Conservation (phyloP, 495 filamentous ascomycete species). For the Amphirosellinia nigrospora region DNA sequence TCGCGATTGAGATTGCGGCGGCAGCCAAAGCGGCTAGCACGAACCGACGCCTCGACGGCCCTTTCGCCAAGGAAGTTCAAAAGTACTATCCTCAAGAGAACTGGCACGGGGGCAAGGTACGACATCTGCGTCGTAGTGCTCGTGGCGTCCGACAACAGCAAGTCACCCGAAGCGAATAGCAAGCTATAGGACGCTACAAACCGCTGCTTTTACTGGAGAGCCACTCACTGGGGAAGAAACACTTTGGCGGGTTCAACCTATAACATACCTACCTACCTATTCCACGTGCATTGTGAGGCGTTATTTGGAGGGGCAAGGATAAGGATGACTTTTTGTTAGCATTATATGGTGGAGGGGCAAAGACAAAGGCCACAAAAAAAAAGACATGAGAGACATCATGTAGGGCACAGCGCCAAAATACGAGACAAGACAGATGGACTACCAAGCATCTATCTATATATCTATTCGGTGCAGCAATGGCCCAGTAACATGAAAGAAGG, state of each 20-base stretch:
- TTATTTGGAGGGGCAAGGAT: slow-evolving; percentile 15
- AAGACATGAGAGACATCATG: not conserved
- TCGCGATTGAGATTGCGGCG: slow-evolving; percentile 76
- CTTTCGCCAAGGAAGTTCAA: slow-evolving; percentile 93
- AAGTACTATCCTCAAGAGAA: slow-evolving; percentile 81
- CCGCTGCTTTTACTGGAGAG: not conserved
- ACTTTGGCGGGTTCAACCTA: not conserved
- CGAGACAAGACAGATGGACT: not conserved
- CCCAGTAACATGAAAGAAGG: not conserved
- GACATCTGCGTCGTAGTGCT: slow-evolving; percentile 85
- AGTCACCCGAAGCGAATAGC: slow-evolving; percentile 41
- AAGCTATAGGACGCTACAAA: slow-evolving; percentile 39
- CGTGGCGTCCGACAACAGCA: slow-evolving; percentile 65
- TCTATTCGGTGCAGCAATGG: not conserved
- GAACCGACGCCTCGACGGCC: slow-evolving; percentile 79
- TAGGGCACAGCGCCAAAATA: not conserved
- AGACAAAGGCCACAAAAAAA: not conserved
- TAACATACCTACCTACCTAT: slow-evolving; percentile 4
- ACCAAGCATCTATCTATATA: not conserved
- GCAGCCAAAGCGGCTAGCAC: slow-evolving; percentile 86
- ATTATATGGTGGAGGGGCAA: not conserved
- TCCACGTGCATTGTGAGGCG: slow-evolving; percentile 28
- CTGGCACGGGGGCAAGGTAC: slow-evolving; percentile 88
- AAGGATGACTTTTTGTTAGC: slow-evolving; percentile 12
- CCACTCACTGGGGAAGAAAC: not conserved